Base-by-base conservation (phyloP, 2,329 filamentous ascomycete genomes). In the Aureobasidium sp. region DNA sequence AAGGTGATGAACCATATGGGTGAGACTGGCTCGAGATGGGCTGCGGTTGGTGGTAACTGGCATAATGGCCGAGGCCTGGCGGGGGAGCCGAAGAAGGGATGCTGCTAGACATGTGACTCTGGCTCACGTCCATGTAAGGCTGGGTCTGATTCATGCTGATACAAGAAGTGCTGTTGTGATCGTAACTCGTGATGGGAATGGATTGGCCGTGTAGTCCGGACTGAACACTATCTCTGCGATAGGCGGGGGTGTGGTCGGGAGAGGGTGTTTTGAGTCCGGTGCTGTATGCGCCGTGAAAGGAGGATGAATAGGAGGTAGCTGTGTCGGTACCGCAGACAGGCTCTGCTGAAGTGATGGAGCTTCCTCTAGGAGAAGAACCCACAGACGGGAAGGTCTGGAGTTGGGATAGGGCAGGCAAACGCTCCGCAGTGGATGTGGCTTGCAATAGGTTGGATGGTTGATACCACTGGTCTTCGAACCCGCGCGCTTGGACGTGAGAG, bases 401-500 rank as follows among this genome's bases (percentile, higher is more conserved):
- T 70, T 89, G 79, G 71, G 87, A 83, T 67, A 91, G 78, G 65
- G 86, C 83, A 68, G 88, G 87, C 70, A 90, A 77, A 79, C 86
- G 88, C 74, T 91, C 87, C 79, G 72, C 84, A 82, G 77, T 87
- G 61, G 68, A 82, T 73, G 82, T 79, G 77, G 85, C 86, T 78
- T 87, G 58, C 21, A 47, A 55, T 42, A 48, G 6, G 59, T 32
- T 44, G 37, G 36, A 9, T 60, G 58, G 45, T 39, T 39, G 89
- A 78, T 85, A 90, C 75, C 79, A 76, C 67, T 81, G 81, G 77
- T 92, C 87, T 77, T 83, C 82, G 73, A 82, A 82, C 80, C 87
- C 87, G 85, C 89, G 87, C 83, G 86, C 85, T 78, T 90, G 87
- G 80, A 89, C 85, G 81, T 90, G 86, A 73, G 88, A 88, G 74